phyloP scores from a whole-genome alignment of 108 stramenopile genomes.

The Cyclotella kingstonii region DNA sequence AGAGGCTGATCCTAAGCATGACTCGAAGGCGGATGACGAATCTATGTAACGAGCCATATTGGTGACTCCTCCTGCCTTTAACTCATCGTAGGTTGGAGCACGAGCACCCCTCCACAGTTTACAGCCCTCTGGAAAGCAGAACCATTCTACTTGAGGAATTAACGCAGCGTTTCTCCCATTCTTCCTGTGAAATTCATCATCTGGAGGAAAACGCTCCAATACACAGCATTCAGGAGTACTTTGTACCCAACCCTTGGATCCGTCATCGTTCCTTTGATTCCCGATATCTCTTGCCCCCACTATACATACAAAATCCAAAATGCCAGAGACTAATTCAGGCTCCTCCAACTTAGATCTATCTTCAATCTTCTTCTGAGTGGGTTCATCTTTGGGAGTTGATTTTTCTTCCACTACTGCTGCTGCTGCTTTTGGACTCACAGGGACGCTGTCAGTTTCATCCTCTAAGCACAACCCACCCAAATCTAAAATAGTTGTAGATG shows the following conservation, averaged over 20 bases:
- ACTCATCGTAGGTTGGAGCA: slow-evolving; percentile 70
- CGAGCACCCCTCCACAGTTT: slow-evolving; percentile 74
- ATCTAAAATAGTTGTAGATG: slow-evolving; percentile 9
- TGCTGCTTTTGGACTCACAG: not conserved
- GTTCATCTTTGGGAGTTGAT: slow-evolving; percentile 10
- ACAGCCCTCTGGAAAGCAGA: slow-evolving; percentile 83
- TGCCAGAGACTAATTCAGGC: slow-evolving; percentile 70
- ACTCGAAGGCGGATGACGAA: slow-evolving; percentile 72
- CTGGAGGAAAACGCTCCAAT: slow-evolving; percentile 77
- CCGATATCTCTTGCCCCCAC: slow-evolving; percentile 80
- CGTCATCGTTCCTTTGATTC: slow-evolving; percentile 65
- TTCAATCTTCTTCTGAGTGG: slow-evolving; percentile 1
- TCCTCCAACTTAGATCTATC: slow-evolving; percentile 48
- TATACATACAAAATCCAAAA: slow-evolving; percentile 77
- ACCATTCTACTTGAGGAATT: slow-evolving; percentile 81
- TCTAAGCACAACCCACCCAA: slow-evolving; percentile 1
- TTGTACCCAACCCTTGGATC: slow-evolving; percentile 80
- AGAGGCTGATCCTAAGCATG: slow-evolving; percentile 73
- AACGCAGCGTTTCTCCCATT: slow-evolving; percentile 55
- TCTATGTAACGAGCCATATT: slow-evolving; percentile 52
- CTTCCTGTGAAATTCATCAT: slow-evolving; percentile 67
- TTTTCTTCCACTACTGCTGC: not conserved
- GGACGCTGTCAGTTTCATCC: slow-evolving; percentile 1
- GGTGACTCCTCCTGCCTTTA: slow-evolving; percentile 72
- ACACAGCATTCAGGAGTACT: slow-evolving; percentile 73